A percentile compares a stretch with the other conserved stretches of the same genome.
Conservation (phyloP, 176 grass and related monocot species). For the Leersia perrieri region DNA sequence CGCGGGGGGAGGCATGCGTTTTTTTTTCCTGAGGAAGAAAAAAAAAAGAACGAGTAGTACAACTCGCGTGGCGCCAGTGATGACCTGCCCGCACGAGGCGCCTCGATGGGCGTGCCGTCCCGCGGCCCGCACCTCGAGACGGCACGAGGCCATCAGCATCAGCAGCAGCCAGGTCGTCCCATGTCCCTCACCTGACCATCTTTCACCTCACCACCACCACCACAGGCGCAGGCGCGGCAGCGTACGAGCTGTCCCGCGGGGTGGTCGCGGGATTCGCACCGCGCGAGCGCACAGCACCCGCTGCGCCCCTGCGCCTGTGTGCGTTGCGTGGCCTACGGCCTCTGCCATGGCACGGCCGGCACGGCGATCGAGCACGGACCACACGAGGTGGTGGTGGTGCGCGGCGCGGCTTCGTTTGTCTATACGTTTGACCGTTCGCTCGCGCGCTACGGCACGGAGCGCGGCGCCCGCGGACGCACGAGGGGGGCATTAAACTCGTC, state of each 20-base stretch:
- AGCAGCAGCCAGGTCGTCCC: not conserved
- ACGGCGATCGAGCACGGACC: no score
- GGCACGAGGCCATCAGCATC: constrained; percentile 17
- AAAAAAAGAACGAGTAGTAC: no score
- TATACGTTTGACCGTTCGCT: not conserved
- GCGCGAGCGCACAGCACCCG: no score
- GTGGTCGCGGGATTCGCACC: not conserved
- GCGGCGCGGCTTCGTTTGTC: not conserved
- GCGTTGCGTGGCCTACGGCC: no score
- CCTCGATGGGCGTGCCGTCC: constrained; percentile 3
- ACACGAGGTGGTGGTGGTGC: no score
- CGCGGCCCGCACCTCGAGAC: constrained; percentile 5
- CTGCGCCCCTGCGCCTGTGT: no score
- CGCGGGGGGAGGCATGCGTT: no score
- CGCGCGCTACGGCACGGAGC: no score
- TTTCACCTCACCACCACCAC: not conserved
- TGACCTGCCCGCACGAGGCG: not conserved
- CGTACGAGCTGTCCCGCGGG: no score
- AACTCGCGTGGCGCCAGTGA: not conserved
- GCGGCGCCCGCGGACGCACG: constrained; percentile 42
- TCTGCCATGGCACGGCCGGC: no score
- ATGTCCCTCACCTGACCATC: not conserved
- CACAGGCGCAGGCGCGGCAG: no score
- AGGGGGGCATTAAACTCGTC: constrained; percentile 42
- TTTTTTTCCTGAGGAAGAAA: no score